Evolutionary conservation across 805 yeast genomes (phyloP), one percentile per base, ranked within the genome.

Genomic region (Cephaloascus fragrans): DNA sequence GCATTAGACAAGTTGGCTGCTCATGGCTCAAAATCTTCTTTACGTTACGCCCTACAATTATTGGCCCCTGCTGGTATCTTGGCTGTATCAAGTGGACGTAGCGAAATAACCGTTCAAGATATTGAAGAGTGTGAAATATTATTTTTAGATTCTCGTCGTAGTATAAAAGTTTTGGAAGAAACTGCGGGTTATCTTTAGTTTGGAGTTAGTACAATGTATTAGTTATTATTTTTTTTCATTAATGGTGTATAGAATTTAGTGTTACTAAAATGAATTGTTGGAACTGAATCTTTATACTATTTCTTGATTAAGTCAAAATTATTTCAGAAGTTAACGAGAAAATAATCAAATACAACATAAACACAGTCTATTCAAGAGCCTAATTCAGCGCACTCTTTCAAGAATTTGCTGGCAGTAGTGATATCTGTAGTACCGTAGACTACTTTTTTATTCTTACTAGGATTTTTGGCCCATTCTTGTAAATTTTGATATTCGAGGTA

Each of bases 401-500:
- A 64, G 49, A 86, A 86, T 34, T 75, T 81, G 15, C 59, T 59
- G 3, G 95, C 89, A 0, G 88, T 77, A 26, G 76, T 59, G 32
- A 88, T 74, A 45, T 75, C 79, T 2, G 96, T 87, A 50, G 94
- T 78, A 19, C 98, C 98, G 57, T 93, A 90, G 18, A 83, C 75
- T 26, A 93, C 83, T 28, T 67, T 65, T 53, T 76, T 82, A 4
- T 50, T 43, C 41, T 52, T 57, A 38, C 53, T 59, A 32, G 68
- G 64, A 35, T 47, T 53, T 14, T 60, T 56, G 0, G 77, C 75
- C 94, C 96, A 89, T 57, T 89, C 96, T 58, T 86, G 95, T 52
- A 93, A 71, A 53, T 90, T 90, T 43, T 89, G 94, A 56, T 90
- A 93, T 62, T 93, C 99, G 45, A 85, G 64, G 56, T 88, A 93